Conservation (phyloP, 148 eudicot genomes). For the Nyssa sinensis region DNA sequence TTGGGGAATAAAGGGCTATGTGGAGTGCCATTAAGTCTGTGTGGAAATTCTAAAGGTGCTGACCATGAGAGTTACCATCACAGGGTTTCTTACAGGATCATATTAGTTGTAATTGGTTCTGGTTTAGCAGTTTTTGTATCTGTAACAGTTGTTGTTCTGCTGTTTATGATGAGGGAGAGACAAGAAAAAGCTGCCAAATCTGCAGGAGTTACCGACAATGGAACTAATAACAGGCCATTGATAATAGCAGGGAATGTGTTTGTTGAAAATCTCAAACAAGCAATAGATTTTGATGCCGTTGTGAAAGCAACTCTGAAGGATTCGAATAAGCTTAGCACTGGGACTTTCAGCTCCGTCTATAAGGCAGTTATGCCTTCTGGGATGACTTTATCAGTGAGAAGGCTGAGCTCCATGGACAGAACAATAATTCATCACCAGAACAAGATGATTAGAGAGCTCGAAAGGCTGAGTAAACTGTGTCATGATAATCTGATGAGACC, state of each 20-base stretch:
- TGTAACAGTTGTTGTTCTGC: conserved; percentile 73
- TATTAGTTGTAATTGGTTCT: conserved; percentile 85
- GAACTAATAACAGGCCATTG: conserved; percentile 41
- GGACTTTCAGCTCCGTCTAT: conserved; percentile 84
- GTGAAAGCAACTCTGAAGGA: conserved; percentile 83
- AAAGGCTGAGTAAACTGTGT: conserved; percentile 70
- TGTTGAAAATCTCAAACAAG: conserved; percentile 79
- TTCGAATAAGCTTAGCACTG: conserved; percentile 64
- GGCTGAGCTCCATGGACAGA: conserved; percentile 75
- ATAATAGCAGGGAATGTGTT: conserved; percentile 74
- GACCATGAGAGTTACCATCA: conserved; percentile 46
- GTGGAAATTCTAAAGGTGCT: conserved; percentile 39
- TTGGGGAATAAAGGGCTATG: conserved; percentile 74
- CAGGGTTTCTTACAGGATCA: conserved; percentile 70
- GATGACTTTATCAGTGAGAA: conserved; percentile 66
- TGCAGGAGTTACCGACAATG: conserved; percentile 38
- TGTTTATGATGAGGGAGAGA: conserved; percentile 92
- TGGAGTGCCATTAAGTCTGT: conserved; percentile 72
- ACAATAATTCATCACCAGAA: conserved; percentile 65
- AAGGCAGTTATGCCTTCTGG: conserved; percentile 98
- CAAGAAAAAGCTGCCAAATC: conserved; percentile 68
- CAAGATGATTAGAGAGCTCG: conserved; percentile 95
- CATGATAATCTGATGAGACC: conserved; percentile 84
- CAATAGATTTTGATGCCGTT: conserved; percentile 87
- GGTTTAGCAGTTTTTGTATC: conserved; percentile 86